Percentiles rank a stretch among this genome's conserved stretches.
These are phyloP conservation scores for Plantago major DNA, from an alignment of 257 asterid genomes.

Conservation along the genomic window DNA sequence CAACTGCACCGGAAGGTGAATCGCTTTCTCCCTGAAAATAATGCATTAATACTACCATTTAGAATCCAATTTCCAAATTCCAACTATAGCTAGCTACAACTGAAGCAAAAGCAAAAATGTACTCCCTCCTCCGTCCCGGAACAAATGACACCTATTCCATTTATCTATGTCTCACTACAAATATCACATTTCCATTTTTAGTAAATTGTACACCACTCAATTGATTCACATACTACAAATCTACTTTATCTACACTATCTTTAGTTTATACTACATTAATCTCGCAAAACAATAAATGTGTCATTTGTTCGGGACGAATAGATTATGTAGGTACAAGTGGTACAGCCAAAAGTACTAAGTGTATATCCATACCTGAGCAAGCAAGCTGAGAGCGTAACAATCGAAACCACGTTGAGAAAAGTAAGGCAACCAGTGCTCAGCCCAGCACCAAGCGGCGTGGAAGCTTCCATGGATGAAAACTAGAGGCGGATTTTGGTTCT, in stretches of 20 bases:
- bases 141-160: no score
- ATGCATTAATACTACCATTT: neutral
- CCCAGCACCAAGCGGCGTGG: conserved; percentile 99
- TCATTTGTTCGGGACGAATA: no score
- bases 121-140: no score
- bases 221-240: no score
- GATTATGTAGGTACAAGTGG: neutral
- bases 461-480: conserved; percentile 86
- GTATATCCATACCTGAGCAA: conserved; percentile 62
- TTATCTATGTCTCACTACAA: no score
- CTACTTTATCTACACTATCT: no score
- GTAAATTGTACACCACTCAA: no score
- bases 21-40: conserved; percentile 82
- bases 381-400: conserved; percentile 77
- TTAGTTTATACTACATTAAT: no score
- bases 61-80: conserved; percentile 8
- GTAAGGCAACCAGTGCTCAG: conserved; percentile 77
- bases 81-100: neutral
- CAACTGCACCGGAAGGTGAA: conserved; percentile 63
- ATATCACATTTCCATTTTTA: no score
- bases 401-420: conserved; percentile 67
- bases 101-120: neutral
- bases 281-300: no score
- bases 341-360: neutral
- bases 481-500: conserved; percentile 36